Percentiles rank a stretch among this genome's conserved stretches.
Conservation (phyloP, 305 asterid species). For the Fraxinus latifolia region DNA sequence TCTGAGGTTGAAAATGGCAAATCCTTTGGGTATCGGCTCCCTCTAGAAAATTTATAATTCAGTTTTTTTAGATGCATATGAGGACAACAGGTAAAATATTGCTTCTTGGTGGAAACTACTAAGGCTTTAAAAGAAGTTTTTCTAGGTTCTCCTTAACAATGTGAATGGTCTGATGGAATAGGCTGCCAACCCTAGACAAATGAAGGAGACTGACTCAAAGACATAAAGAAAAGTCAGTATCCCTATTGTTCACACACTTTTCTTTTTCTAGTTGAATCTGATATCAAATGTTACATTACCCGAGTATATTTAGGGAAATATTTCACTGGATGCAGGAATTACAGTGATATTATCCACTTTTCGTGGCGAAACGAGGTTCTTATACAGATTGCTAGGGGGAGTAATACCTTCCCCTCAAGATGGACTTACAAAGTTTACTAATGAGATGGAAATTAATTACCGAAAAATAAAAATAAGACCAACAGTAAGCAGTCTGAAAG, state of each 20-base stretch:
- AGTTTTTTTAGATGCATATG: background rate
- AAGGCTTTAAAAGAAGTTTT: background rate
- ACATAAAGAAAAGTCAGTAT: background rate
- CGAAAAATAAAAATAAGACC: background rate
- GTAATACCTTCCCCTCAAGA: background rate
- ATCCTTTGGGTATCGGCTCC: background rate
- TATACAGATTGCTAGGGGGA: background rate
- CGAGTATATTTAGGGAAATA: background rate
- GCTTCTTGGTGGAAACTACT: background rate
- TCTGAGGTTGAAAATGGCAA: background rate
- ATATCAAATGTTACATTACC: background rate
- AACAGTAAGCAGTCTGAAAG: background rate
- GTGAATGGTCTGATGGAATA: background rate
- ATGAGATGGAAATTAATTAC: background rate
- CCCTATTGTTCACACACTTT: background rate
- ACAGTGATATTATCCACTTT: background rate
- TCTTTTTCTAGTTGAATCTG: background rate
- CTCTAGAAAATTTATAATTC: background rate
- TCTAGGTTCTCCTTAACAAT: background rate
- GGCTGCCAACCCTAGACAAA: background rate
- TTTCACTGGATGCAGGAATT: background rate
- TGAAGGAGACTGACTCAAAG: background rate
- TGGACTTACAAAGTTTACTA: background rate
- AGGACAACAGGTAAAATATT: background rate
- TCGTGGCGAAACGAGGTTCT: background rate